These are phyloP conservation scores for Dittrichia graveolens DNA, from an alignment of 129 eudicot genomes.

Conservation along the genomic window DNA sequence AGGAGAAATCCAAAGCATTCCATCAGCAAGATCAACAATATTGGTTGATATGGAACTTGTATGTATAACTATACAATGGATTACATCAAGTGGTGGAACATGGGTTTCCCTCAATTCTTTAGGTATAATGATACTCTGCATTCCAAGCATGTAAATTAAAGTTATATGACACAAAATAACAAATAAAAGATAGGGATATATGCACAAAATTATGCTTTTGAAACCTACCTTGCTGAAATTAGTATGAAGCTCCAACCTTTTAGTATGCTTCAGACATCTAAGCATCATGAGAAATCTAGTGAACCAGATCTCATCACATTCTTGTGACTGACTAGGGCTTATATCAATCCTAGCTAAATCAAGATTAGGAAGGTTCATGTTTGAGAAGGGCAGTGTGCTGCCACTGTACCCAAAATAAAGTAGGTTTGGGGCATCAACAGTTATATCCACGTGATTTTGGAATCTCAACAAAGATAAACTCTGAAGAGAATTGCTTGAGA, in stretches of 20 bases:
- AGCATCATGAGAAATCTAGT: background rate
- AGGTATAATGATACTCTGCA: slow-evolving; percentile 12
- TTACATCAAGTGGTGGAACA: background rate
- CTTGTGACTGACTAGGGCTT: background rate
- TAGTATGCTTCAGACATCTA: background rate
- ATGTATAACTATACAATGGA: background rate
- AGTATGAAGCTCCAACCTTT: background rate
- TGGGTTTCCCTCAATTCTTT: background rate
- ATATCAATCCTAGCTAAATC: background rate
- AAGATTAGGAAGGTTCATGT: background rate
- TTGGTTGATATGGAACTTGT: background rate
- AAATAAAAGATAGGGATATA: background rate
- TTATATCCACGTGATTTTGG: background rate
- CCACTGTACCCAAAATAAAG: background rate
- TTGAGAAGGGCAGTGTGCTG: background rate
- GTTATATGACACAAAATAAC: background rate
- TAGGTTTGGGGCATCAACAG: slow-evolving; percentile 13
- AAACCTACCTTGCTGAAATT: slow-evolving; percentile 10
- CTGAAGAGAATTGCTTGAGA: slow-evolving; percentile 10
- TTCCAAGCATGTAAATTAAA: background rate
- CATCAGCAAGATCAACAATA: background rate
- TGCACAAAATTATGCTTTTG: background rate
- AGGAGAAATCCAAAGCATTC: slow-evolving; percentile 22
- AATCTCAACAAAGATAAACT: background rate
- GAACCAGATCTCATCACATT: slow-evolving; percentile 7